Percentiles rank a stretch among this genome's conserved stretches.
Evolutionary conservation across 345 rosid genomes (phyloP).

Genomic region (Erucastrum elatum): DNA sequence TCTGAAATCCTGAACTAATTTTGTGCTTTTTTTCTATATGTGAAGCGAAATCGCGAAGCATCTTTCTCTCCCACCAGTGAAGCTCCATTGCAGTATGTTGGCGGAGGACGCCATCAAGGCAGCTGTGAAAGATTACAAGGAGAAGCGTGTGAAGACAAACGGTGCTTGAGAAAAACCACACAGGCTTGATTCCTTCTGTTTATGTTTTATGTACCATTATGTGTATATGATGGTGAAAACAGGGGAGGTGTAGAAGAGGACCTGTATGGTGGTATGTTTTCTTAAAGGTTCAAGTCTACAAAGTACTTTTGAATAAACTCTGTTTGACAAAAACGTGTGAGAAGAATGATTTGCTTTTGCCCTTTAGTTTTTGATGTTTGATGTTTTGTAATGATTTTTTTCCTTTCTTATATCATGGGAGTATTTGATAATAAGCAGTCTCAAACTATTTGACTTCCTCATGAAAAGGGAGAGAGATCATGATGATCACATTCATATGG

Average conservation of each 20-base stretch:
- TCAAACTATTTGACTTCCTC: not conserved
- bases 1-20: not conserved
- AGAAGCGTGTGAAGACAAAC: constrained; percentile 54
- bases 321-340: constrained; percentile 22
- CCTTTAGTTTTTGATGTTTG: not conserved
- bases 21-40: not conserved
- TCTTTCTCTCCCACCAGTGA: constrained; percentile 96
- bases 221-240: constrained; percentile 1
- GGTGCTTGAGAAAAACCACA: constrained; percentile 48
- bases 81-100: constrained; percentile 99
- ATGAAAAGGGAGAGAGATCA: not conserved
- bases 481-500: not conserved
- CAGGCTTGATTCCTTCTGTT: constrained; percentile 42
- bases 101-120: constrained; percentile 99
- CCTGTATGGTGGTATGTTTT: not conserved
- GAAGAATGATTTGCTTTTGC: constrained; percentile 8
- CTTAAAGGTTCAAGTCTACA: not conserved
- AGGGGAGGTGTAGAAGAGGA: constrained; percentile 2
- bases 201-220: constrained; percentile 12
- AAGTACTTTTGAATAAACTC: constrained; percentile 25
- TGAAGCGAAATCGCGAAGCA: constrained; percentile 89
- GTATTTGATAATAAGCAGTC: not conserved
- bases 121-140: constrained; percentile 83
- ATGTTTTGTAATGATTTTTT: constrained; percentile 3
- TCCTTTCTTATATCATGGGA: not conserved